Percentiles rank a stretch among this genome's conserved stretches.
Conservation (phyloP, 2,329 filamentous ascomycete species). For the Fonsecaea nubica region DNA sequence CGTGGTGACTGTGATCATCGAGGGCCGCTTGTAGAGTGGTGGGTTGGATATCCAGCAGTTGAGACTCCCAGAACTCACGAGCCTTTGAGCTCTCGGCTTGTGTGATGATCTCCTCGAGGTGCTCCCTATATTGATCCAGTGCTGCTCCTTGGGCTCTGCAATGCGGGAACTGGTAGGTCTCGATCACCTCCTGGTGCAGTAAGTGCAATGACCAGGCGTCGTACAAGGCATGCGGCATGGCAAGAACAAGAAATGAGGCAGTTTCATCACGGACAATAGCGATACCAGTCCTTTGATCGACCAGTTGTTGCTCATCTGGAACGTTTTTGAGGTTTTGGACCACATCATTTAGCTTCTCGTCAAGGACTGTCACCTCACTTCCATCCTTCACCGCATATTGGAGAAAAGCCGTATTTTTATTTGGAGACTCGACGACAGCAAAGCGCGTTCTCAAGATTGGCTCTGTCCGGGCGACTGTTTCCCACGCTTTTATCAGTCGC, state of each 20-base stretch:
- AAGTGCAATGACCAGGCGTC: conserved; percentile 84
- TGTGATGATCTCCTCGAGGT: conserved; percentile 63
- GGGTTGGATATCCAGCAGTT: conserved; percentile 54
- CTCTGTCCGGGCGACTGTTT: conserved; percentile 62
- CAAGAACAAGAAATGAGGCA: conserved; percentile 63
- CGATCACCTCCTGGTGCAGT: conserved; percentile 66
- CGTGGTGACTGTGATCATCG: neutral
- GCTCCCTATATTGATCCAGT: conserved; percentile 39
- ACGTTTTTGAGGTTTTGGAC: conserved; percentile 31
- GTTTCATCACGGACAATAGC: conserved; percentile 44
- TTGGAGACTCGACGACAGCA: conserved; percentile 56
- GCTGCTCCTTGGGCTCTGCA: neutral
- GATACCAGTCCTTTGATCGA: conserved; percentile 40
- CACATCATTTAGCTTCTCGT: conserved; percentile 19
- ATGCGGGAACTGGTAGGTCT: conserved; percentile 8
- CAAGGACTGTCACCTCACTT: conserved; percentile 8
- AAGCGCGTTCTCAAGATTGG: conserved; percentile 81
- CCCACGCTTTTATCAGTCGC: conserved; percentile 68
- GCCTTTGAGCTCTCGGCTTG: conserved; percentile 56
- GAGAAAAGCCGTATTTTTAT: conserved; percentile 17
- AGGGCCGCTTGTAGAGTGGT: conserved; percentile 9
- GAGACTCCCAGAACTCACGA: conserved; percentile 72
- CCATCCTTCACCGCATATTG: conserved; percentile 26
- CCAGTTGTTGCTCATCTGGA: conserved; percentile 26
- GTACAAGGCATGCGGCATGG: conserved; percentile 85